These are phyloP conservation scores for Suhomyces vadensis DNA, from an alignment of 805 yeast genomes.

Conservation along the genomic window DNA sequence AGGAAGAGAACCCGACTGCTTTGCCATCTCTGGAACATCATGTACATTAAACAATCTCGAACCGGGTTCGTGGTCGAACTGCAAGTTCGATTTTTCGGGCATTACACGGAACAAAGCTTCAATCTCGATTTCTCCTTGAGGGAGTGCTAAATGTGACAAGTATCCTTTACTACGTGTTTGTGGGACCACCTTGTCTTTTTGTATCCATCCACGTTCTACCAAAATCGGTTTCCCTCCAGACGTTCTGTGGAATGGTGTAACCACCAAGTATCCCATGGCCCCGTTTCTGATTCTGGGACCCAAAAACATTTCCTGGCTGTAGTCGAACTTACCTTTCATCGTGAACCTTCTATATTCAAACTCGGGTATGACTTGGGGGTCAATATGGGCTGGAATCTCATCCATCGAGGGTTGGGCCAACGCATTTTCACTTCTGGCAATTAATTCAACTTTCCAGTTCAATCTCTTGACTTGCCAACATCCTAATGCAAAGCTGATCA, in stretches of 20 bases:
- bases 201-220: constrained; percentile 91
- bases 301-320: constrained; percentile 83
- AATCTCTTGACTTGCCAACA: constrained; percentile 90
- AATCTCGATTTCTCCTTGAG: constrained; percentile 69
- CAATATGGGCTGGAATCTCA: constrained; percentile 60
- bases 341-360: constrained; percentile 81
- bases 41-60: constrained; percentile 73
- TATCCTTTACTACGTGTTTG: constrained; percentile 46
- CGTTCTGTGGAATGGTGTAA: constrained; percentile 77
- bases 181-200: constrained; percentile 64
- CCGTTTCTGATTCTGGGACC: constrained; percentile 81
- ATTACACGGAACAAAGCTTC: constrained; percentile 74
- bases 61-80: constrained; percentile 68
- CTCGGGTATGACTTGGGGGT: constrained; percentile 64
- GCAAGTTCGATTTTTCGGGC: constrained; percentile 59
- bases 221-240: constrained; percentile 76
- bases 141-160: constrained; percentile 70
- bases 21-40: constrained; percentile 81
- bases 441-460: constrained; percentile 83
- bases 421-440: constrained; percentile 80
- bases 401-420: constrained; percentile 71
- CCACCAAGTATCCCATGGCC: constrained; percentile 71
- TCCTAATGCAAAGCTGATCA: constrained; percentile 81
- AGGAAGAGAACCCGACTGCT: constrained; percentile 64
- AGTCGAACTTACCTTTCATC: constrained; percentile 77